Evolutionary conservation across 106 monocot species (phyloP).

Genomic region (Ottelia alismoides): DNA sequence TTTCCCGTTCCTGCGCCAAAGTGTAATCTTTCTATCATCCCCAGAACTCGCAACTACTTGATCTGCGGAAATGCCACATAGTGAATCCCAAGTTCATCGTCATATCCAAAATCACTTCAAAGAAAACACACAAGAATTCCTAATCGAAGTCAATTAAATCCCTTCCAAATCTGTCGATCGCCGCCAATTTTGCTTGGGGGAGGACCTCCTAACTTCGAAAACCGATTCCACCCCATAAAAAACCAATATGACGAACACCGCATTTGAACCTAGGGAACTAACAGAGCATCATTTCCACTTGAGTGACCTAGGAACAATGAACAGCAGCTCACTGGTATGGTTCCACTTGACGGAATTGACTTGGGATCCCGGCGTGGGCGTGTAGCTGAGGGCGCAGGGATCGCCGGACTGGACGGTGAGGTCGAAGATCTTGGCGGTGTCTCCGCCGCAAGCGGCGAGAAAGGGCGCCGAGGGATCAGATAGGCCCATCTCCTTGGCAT

Average conservation of each 20-base stretch:
- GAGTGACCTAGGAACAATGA: no score
- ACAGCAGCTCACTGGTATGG: conserved; percentile 77
- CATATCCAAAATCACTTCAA: no score
- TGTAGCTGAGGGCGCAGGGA: conserved; percentile 71
- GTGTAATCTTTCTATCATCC: conserved; percentile 85
- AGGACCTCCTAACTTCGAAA: no score
- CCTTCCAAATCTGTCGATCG: no score
- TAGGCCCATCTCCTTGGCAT: conserved; percentile 52
- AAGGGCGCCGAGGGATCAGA: conserved; percentile 50
- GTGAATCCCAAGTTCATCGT: no score
- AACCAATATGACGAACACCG: no score
- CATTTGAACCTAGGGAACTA: no score
- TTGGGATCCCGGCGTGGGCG: conserved; percentile 53
- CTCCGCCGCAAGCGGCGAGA: conserved; percentile 79
- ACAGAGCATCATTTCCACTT: no score
- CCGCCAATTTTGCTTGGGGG: no score
- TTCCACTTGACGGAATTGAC: conserved; percentile 90
- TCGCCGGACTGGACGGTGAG: conserved; percentile 60
- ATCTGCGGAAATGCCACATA: conserved; percentile 36
- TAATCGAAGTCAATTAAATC: no score
- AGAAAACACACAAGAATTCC: no score
- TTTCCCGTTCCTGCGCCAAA: conserved; percentile 87
- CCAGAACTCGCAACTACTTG: conserved; percentile 88
- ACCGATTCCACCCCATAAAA: no score
- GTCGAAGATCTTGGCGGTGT: conserved; percentile 94